A percentile compares a stretch with the other conserved stretches of the same genome.
These are phyloP conservation scores for Funneliformis geosporum DNA, from an alignment of 192 early-diverging fungal species.

Conservation along the genomic window DNA sequence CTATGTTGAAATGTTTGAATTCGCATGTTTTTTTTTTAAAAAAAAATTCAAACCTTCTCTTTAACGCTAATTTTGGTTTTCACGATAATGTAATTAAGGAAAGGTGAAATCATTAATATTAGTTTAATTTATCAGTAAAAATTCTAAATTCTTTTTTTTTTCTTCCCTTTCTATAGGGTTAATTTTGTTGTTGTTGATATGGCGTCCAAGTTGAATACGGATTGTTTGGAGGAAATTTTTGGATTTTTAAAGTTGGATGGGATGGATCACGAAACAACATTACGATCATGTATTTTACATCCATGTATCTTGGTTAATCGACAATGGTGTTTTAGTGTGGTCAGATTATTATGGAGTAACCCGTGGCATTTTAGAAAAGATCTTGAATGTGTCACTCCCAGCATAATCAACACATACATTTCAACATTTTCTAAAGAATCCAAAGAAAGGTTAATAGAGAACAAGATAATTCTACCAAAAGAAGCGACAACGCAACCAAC, in stretches of 20 bases:
- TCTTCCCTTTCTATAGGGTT: too few relatives aligned
- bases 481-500: neutral
- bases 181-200: neutral
- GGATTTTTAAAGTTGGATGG: neutral
- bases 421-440: neutral
- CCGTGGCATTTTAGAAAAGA: neutral
- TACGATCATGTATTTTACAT: neutral
- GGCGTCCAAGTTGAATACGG: neutral
- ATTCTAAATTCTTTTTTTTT: too few relatives aligned
- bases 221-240: neutral
- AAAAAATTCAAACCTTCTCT: too few relatives aligned
- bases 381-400: neutral
- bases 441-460: neutral
- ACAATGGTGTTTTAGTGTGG: neutral
- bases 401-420: neutral
- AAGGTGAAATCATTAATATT: too few relatives aligned
- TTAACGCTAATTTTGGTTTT: too few relatives aligned
- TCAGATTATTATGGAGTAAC: neutral
- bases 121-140: too few relatives aligned
- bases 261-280: neutral
- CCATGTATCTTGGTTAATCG: neutral
- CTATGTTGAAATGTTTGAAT: too few relatives aligned
- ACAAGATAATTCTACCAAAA: neutral
- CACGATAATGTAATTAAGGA: too few relatives aligned
- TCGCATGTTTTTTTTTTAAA: too few relatives aligned